A percentile compares a stretch with the other conserved stretches of the same genome.
Evolutionary conservation across 176 grass and related monocot species (phyloP).

Genomic region (Oryza brachyantha): DNA sequence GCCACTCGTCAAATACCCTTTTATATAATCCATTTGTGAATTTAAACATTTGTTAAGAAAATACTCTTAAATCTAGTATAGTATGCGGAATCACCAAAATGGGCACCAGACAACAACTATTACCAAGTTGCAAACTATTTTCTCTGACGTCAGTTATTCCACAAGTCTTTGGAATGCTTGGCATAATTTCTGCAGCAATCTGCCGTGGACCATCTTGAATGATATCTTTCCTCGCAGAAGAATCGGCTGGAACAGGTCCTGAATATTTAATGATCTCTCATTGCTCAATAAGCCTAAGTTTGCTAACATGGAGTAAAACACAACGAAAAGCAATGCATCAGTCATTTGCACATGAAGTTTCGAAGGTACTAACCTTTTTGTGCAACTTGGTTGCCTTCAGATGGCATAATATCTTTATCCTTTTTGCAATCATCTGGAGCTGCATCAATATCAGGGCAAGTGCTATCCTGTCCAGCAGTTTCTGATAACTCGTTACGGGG

Average conservation of each 20-base stretch:
- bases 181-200: slow-evolving; percentile 1
- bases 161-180: neutral
- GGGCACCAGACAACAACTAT: neutral
- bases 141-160: neutral
- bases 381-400: neutral
- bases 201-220: neutral
- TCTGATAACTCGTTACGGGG: neutral
- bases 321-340: neutral
- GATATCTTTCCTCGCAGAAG: neutral
- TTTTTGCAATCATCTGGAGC: neutral
- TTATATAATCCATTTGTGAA: neutral
- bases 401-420: neutral
- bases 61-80: neutral
- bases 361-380: slow-evolving; percentile 13
- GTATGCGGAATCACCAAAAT: neutral
- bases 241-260: neutral
- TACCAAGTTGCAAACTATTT: slow-evolving; percentile 7
- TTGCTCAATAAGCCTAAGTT: neutral
- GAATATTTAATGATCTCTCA: neutral
- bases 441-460: neutral
- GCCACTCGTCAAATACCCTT: neutral
- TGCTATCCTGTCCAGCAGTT: neutral
- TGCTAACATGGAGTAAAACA: neutral
- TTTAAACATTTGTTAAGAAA: neutral
- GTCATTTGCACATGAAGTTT: neutral